phyloP scores from a whole-genome alignment of 2,329 filamentous ascomycete species.

The Claviceps maximensis region DNA sequence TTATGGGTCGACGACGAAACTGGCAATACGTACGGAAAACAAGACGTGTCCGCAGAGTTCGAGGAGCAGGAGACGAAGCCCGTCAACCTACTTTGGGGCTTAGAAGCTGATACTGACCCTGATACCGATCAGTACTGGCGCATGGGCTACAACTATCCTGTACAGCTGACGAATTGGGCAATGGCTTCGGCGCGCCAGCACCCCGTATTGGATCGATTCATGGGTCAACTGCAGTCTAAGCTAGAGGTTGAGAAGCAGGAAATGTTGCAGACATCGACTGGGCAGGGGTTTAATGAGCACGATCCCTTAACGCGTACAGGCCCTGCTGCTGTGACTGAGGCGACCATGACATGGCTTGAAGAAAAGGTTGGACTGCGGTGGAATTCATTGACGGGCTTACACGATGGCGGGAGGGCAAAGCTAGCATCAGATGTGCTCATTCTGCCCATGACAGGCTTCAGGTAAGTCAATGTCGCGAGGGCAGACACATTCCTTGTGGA shows the following conservation, averaged over 20 bases:
- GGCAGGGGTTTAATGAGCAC: neutral
- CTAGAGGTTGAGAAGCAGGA: slow-evolving; percentile 6
- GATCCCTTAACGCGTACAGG: slow-evolving; percentile 13
- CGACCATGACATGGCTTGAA: slow-evolving; percentile 11
- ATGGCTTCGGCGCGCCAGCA: slow-evolving; percentile 12
- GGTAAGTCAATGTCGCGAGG: slow-evolving; percentile 6
- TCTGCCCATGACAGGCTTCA: slow-evolving; percentile 13
- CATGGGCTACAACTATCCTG: slow-evolving; percentile 14
- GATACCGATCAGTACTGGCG: slow-evolving; percentile 12
- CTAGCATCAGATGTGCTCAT: slow-evolving; percentile 11
- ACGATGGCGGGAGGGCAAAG: slow-evolving; percentile 12
- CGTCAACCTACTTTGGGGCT: slow-evolving; percentile 12
- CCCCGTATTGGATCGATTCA: slow-evolving; percentile 10
- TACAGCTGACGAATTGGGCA: slow-evolving; percentile 15
- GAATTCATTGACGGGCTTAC: slow-evolving; percentile 12
- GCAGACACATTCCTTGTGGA: no score
- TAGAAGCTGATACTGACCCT: slow-evolving; percentile 14
- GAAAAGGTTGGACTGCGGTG: slow-evolving; percentile 10
- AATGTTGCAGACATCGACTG: neutral
- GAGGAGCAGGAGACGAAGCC: slow-evolving; percentile 3
- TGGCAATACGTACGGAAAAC: slow-evolving; percentile 7
- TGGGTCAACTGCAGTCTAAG: slow-evolving; percentile 9
- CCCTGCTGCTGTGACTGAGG: slow-evolving; percentile 13
- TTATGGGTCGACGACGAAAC: slow-evolving; percentile 11
- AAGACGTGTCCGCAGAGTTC: neutral